Conservation (phyloP, 768 basidiomycete species). For the Galerina sulciceps region DNA sequence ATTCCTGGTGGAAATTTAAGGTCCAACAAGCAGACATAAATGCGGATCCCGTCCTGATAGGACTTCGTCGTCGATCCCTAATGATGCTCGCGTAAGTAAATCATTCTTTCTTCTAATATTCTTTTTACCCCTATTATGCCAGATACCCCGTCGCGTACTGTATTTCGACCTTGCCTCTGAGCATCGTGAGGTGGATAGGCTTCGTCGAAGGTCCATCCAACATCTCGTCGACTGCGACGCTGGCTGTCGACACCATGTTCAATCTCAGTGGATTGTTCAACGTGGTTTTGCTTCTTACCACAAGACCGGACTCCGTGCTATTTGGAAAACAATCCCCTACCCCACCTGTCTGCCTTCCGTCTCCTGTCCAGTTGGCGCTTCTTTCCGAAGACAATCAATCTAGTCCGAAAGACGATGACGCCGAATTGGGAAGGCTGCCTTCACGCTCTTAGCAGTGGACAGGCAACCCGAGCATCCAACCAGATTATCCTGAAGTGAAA, state of each 20-base stretch:
- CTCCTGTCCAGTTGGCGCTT: neutral
- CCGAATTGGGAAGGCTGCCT: no score
- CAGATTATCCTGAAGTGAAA: no score
- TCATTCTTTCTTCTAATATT: neutral
- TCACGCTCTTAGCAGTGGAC: no score
- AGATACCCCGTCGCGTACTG: constrained; percentile 45
- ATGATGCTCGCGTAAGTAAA: constrained; percentile 34
- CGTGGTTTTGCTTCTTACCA: constrained; percentile 40
- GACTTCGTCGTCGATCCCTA: constrained; percentile 23
- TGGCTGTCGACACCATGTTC: constrained; percentile 35
- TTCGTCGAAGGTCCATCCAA: constrained; percentile 22
- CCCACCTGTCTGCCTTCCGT: constrained; percentile 10
- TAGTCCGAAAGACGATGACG: no score
- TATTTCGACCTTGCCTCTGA: constrained; percentile 42
- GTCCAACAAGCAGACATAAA: constrained; percentile 19
- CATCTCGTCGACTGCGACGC: constrained; percentile 33
- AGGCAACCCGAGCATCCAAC: no score
- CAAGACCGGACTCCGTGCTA: constrained; percentile 37
- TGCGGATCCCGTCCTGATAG: constrained; percentile 12
- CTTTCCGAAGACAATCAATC: no score
- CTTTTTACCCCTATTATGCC: no score
- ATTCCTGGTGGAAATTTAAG: constrained; percentile 37
- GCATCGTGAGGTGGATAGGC: constrained; percentile 42
- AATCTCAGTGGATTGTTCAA: constrained; percentile 44
- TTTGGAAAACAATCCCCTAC: constrained; percentile 24